These are phyloP conservation scores for Abortiporus biennis DNA, from an alignment of 1,284 basidiomycete genomes.

Conservation along the genomic window DNA sequence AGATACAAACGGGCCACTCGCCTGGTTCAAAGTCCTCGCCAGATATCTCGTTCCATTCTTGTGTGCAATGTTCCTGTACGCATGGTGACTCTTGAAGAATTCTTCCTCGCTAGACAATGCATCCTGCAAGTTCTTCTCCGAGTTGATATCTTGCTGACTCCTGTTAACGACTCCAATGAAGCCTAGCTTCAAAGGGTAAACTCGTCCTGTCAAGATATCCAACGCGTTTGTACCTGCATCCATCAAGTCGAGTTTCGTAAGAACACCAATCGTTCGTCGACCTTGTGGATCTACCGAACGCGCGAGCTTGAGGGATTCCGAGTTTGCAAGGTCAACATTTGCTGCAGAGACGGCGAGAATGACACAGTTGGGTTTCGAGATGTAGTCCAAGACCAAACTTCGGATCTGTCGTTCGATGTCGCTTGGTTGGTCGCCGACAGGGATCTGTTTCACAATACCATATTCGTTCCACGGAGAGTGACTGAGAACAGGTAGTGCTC, in stretches of 20 bases:
- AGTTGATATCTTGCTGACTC: conserved; percentile 96
- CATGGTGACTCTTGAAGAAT: conserved; percentile 88
- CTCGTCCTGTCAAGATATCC: conserved; percentile 92
- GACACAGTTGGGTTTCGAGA: conserved; percentile 95
- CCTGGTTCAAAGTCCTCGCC: conserved; percentile 92
- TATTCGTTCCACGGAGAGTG: conserved; percentile 4
- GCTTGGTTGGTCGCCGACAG: conserved; percentile 85
- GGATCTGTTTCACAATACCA: conserved; percentile 51
- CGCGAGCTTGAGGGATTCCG: conserved; percentile 94
- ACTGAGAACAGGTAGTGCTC: conserved; percentile 19
- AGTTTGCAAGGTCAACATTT: conserved; percentile 98
- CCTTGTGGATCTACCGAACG: conserved; percentile 95
- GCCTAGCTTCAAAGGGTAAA: conserved; percentile 96
- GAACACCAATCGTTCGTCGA: conserved; percentile 90
- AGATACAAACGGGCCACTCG: conserved; percentile 20
- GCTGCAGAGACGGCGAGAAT: conserved; percentile 96
- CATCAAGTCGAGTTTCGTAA: conserved; percentile 98
- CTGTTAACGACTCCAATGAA: conserved; percentile 98
- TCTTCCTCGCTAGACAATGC: conserved; percentile 85
- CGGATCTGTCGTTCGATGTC: conserved; percentile 98
- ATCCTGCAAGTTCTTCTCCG: conserved; percentile 81
- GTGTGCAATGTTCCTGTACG: conserved; percentile 95
- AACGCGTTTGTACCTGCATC: conserved; percentile 97
- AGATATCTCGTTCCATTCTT: conserved; percentile 96
- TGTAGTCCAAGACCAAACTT: conserved; percentile 89